Evolutionary conservation across 768 basidiomycete genomes (phyloP), one percentile per base, ranked within the genome.

Genomic region (Leccinum longicurvipes): DNA sequence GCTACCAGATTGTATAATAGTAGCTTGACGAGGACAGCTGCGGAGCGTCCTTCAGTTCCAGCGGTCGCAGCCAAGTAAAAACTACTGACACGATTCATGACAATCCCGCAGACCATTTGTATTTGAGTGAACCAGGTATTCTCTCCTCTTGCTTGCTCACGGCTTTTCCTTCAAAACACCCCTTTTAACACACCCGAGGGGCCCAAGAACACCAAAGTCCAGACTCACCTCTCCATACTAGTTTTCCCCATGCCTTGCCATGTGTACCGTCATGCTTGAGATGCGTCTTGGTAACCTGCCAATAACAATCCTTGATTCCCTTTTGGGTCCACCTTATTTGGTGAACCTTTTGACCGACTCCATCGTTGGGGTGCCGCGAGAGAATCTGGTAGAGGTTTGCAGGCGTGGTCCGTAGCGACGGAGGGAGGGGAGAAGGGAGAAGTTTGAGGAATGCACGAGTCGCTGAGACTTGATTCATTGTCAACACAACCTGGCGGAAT

Each of bases 181-280:
- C 55, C 51, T 36, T 50, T 69, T 25, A 69, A 50, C 49, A 47
- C 49, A 36, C 29, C 31, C 6, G 25, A 56, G n/a, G 47, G 15
- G 4, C 6, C 46, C n/a, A n/a, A 47, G 24, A 14, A 24, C 39
- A 41, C 46, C 23, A 55, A 31, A 51, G 36, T 9, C 14, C 1
- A 47, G 27, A 73, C 83, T 56, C 51, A 91, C 91, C 89, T 75
- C 79, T 83, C 89, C 91, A 93, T 53, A 84, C 78, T 5, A 93
- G 73, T 56, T 77, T 75, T 7, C 91, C 91, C 92, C 92, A 93
- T 17, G 82, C 91, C 69, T 86, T 91, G 2, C 91, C 91, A 62
- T 91, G 87, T 25, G 70, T 76, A 25, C 90, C 90, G 60, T 85
- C 84, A 42, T 76, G 75, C 70, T 92, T 93, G 67, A 92, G 82